Base-by-base conservation (phyloP, 2,329 filamentous ascomycete species). In the Neofusicoccum laricinum region DNA sequence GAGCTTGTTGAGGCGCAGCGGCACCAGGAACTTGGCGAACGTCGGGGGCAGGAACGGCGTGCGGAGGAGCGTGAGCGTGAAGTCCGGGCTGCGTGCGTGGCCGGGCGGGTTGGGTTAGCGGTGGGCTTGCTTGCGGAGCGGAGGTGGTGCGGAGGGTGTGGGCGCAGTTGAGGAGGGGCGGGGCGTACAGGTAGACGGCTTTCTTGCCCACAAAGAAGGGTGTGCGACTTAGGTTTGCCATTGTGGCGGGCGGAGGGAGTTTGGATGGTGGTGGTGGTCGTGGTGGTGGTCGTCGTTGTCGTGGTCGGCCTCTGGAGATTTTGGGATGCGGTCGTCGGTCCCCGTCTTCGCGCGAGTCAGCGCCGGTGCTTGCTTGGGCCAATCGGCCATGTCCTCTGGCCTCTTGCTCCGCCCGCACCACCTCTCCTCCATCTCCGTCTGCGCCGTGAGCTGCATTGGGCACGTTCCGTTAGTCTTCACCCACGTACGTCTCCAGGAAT, bases 1-100 rank as follows among this genome's bases (percentile, higher is more conserved):
- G 78, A 98, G 89, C 81, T 99, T 99, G 84, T 92, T 96, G 84
- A 97, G 93, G 71, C 86, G 88, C 71, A 98, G 85, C 11, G 95
- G 95, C 36, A 97, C 94, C 72, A 89, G 85, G 86, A 99, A 99
- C 71, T 88, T 90, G 68, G 94, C 95, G 76, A 91, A 92, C 68
- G 88, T 90, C 19, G 93, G 88, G 7, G 91, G 89, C 62, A 91
- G 85, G 69, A 86, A 83, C 34, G 87, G 86, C 65, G 88, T 90
- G 70, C 88, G 90, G 71, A 96, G 82, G 72, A 98, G 86, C 66
- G 90, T 89, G 73, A 98, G 82, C 68, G 88, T 86, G 80, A 96
- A 91, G 74, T 90, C 88, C 61, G 94, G 94, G 66, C 93, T 97
- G 73, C 15, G 30, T 17, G 48, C 3, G 25, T 38, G 3, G 19